Evolutionary conservation across 225 moss, liverwort and hornwort genomes (phyloP).

Genomic region (Ulota crispa): DNA sequence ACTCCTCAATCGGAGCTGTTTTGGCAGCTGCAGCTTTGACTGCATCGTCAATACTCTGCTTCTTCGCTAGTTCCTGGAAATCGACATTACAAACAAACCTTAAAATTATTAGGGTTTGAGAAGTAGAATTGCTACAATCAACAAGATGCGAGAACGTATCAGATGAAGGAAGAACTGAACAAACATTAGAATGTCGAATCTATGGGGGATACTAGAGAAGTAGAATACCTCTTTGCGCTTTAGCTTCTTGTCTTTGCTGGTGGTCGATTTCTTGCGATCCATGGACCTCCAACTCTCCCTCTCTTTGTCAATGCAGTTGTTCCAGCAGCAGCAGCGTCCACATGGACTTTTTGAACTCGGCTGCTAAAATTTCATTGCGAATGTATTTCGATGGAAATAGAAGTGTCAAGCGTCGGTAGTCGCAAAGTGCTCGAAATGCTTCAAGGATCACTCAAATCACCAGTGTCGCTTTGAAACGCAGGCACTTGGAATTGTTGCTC

Average conservation of each 20-base stretch:
- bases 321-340: background rate
- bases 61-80: conserved; percentile 70
- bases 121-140: background rate
- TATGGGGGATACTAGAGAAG: background rate
- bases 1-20: conserved; percentile 68
- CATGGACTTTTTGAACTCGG: background rate
- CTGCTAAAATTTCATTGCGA: background rate
- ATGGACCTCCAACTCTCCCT: conserved; percentile 19
- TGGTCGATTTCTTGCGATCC: conserved; percentile 53
- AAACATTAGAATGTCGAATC: background rate
- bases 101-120: background rate
- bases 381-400: background rate
- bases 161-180: background rate
- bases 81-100: background rate
- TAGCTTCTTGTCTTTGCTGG: conserved; percentile 74
- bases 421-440: background rate
- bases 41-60: conserved; percentile 58
- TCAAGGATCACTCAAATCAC: background rate
- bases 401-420: background rate
- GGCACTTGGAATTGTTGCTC: background rate
- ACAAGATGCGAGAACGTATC: background rate
- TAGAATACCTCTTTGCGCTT: conserved; percentile 75
- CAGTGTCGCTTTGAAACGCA: background rate
- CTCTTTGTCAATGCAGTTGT: background rate
- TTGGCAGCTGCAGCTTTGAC: conserved; percentile 71